These are phyloP conservation scores for Nicotiana paniculata DNA, from an alignment of 257 asterid genomes.

Conservation along the genomic window DNA sequence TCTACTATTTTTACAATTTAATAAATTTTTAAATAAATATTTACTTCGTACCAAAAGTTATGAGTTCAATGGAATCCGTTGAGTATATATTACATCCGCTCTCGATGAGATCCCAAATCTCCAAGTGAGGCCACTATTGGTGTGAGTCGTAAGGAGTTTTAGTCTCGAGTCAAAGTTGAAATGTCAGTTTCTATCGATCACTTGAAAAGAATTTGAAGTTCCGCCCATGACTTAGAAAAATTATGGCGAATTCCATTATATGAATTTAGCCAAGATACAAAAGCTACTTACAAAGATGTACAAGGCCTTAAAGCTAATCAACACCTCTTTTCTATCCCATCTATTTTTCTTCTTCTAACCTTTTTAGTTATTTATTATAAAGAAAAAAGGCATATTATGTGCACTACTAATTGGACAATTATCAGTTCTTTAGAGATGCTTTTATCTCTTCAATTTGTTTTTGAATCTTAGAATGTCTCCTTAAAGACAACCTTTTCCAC, in stretches of 20 bases:
- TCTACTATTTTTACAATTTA: no score
- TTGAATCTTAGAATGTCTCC: constrained; percentile 32
- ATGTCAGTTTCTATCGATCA: no score
- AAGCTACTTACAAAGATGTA: constrained; percentile 35
- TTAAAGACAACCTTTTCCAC: constrained; percentile 42
- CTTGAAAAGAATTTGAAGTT: no score
- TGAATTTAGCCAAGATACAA: constrained; percentile 17
- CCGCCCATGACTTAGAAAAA: no score
- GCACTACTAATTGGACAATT: background rate
- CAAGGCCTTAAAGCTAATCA: constrained; percentile 18
- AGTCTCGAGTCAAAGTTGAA: no score
- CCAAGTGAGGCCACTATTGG: no score
- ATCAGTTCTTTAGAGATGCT: constrained; percentile 24
- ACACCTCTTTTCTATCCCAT: background rate
- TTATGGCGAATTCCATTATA: background rate
- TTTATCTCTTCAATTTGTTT: constrained; percentile 36
- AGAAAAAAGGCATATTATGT: constrained; percentile 14
- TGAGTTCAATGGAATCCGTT: no score
- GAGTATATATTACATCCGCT: no score
- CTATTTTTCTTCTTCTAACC: background rate
- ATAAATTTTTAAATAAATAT: no score
- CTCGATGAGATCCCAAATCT: no score
- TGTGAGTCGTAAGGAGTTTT: no score
- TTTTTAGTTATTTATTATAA: background rate
- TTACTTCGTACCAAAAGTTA: no score